Base-by-base conservation (phyloP, 257 asterid species). In the Solanum rostratum region DNA sequence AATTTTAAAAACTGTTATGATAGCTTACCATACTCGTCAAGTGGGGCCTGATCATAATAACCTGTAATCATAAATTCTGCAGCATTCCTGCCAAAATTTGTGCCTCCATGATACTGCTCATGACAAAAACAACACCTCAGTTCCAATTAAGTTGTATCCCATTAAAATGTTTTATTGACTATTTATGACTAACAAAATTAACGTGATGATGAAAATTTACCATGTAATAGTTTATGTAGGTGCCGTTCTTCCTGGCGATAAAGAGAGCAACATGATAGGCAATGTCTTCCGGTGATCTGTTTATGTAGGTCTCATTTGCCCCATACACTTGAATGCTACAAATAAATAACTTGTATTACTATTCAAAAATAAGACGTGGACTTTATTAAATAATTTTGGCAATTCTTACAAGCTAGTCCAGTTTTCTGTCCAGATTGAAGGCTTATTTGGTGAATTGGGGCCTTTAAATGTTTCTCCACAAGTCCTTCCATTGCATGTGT, bases 401-500 rank as follows among this genome's bases (percentile, higher is more conserved):
- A 78, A 54, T 37, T 49, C 97, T 92, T 90, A 94, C 99, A 88
- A 91, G 84, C 93, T 96, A n/a, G 99, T 96, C 99, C 99, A 96
- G 79, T 93, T 91, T 89, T 96, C 99, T 30, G 99, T 96, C 99
- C 99, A 96, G 10, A 96, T 46, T 2, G 98, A 96, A n/a, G 99
- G 98, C 86, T 96, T 96, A 41, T 91, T 90, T 86, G 97, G 97
- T 49, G 98, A 88, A 88, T 96, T 96, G 12, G 99, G 99, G 30
- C 98, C 98, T 3, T 83, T 90, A 84, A 92, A 94, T 88, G 98
- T 93, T 78, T 92, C 97, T 33, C 94, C 99, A 83, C 99, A 96
- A 45, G 1, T 89, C 92, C 76, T 22, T 52, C 98, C 98, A 86
- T 96, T 96, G 89, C 99, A 96, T 15, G 99, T 52, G 81, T 96